Evolutionary conservation across 2,329 filamentous ascomycete species (phyloP).

Genomic region (Exophiala sideris): DNA sequence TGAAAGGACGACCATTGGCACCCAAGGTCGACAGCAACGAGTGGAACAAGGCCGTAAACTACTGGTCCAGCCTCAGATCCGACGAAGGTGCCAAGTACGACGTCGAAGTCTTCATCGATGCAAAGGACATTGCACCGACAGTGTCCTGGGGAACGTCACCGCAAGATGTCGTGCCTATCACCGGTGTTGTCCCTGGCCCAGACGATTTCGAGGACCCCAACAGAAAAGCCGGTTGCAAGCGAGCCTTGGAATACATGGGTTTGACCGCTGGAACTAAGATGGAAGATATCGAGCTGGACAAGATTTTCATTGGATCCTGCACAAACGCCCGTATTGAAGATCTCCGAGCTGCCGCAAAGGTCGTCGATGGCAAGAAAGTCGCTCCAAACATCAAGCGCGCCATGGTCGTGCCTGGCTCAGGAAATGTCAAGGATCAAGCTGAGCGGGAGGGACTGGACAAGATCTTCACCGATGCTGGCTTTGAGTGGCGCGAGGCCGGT

Average conservation of each 20-base stretch:
- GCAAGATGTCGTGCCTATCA: conserved; percentile 94
- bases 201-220: conserved; percentile 76
- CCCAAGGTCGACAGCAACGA: conserved; percentile 78
- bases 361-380: conserved; percentile 84
- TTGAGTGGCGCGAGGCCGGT: conserved; percentile 96
- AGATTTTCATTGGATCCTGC: conserved; percentile 97
- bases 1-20: conserved; percentile 84
- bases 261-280: conserved; percentile 80
- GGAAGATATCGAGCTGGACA: conserved; percentile 89
- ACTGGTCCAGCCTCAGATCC: conserved; percentile 83
- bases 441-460: conserved; percentile 90
- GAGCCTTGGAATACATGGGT: conserved; percentile 95
- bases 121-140: conserved; percentile 88
- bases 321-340: conserved; percentile 98
- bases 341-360: conserved; percentile 76
- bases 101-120: conserved; percentile 82
- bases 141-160: conserved; percentile 97
- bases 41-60: conserved; percentile 83
- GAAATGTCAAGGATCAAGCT: conserved; percentile 86
- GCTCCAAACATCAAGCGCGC: conserved; percentile 87
- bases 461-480: conserved; percentile 86
- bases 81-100: conserved; percentile 90
- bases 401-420: conserved; percentile 94
- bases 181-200: conserved; percentile 81
- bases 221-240: conserved; percentile 75